Evolutionary conservation across 495 filamentous ascomycete genomes (phyloP).

Genomic region (Podospora sp.): DNA sequence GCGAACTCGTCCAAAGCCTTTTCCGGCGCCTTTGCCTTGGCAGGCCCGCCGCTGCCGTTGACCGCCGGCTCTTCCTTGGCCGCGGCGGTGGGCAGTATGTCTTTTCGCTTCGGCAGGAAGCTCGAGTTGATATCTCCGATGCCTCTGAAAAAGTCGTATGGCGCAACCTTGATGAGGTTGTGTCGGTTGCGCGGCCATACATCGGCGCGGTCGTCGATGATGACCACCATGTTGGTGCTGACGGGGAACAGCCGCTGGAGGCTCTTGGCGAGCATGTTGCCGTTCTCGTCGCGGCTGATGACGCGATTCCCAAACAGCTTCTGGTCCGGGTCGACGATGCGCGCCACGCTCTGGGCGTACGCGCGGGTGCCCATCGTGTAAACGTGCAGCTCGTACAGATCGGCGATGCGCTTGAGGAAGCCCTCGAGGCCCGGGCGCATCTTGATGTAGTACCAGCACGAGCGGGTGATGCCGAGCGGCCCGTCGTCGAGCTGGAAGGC

Average conservation of each 20-base stretch:
- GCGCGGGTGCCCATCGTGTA: slow-evolving; percentile 99
- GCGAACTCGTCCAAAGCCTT: slow-evolving; percentile 75
- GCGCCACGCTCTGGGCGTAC: slow-evolving; percentile 88
- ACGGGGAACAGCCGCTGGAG: slow-evolving; percentile 91
- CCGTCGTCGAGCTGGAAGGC: slow-evolving; percentile 90
- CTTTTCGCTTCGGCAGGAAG: slow-evolving; percentile 87
- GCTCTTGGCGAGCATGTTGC: slow-evolving; percentile 85
- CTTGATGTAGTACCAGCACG: slow-evolving; percentile 97
- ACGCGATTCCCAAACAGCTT: slow-evolving; percentile 93
- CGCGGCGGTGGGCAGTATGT: slow-evolving; percentile 53
- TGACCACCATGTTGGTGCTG: slow-evolving; percentile 98
- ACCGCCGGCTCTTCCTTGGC: background rate
- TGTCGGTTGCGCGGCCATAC: slow-evolving; percentile 95
- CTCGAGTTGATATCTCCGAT: slow-evolving; percentile 99
- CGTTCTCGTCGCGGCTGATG: slow-evolving; percentile 94
- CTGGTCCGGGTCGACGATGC: slow-evolving; percentile 87
- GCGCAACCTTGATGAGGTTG: slow-evolving; percentile 91
- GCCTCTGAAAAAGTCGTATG: slow-evolving; percentile 97
- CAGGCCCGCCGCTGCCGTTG: slow-evolving; percentile 22
- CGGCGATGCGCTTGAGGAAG: slow-evolving; percentile 77
- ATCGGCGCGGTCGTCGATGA: slow-evolving; percentile 96
- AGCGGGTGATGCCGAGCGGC: slow-evolving; percentile 61
- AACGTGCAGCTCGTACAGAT: slow-evolving; percentile 92
- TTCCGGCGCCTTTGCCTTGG: slow-evolving; percentile 25
- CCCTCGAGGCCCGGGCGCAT: slow-evolving; percentile 86